Conservation (phyloP, 352 stramenopile species). For the Pseudoperonospora humuli region DNA sequence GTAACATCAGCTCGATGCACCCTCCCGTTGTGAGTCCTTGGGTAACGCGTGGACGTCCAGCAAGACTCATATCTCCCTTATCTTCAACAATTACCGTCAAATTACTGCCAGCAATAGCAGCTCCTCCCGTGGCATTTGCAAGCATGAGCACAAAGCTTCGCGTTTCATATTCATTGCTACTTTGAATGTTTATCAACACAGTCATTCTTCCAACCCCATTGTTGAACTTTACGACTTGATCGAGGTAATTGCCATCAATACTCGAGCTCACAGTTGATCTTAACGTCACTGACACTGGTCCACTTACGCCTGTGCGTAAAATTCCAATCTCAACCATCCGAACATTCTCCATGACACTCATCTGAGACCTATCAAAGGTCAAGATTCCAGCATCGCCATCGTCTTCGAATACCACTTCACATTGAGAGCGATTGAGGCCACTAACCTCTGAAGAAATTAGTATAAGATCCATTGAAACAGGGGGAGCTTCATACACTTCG, state of each 20-base stretch:
- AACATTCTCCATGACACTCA: conserved; percentile 15
- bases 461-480: conserved; percentile 20
- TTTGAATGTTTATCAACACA: conserved; percentile 18
- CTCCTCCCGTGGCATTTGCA: conserved; percentile 20
- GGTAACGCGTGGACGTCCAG: conserved; percentile 15
- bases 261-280: conserved; percentile 27
- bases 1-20: conserved; percentile 21
- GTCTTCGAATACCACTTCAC: conserved; percentile 24
- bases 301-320: conserved; percentile 2
- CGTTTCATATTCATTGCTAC: conserved; percentile 25
- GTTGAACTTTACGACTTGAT: conserved; percentile 23
- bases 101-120: conserved; percentile 1
- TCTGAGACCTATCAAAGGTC: conserved; percentile 9
- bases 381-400: conserved; percentile 30
- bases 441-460: conserved; percentile 15
- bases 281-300: conserved; percentile 19
- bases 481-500: conserved; percentile 9
- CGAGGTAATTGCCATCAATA: conserved; percentile 17
- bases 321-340: conserved; percentile 7
- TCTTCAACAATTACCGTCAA: conserved; percentile 27
- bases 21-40: conserved; percentile 17
- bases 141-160: conserved; percentile 25
- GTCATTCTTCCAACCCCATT: conserved; percentile 7
- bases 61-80: conserved; percentile 33
- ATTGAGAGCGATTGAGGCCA: conserved; percentile 4